These are phyloP conservation scores for Decorospora gaudefroyi DNA, from an alignment of 2,329 filamentous ascomycete species.

Conservation along the genomic window DNA sequence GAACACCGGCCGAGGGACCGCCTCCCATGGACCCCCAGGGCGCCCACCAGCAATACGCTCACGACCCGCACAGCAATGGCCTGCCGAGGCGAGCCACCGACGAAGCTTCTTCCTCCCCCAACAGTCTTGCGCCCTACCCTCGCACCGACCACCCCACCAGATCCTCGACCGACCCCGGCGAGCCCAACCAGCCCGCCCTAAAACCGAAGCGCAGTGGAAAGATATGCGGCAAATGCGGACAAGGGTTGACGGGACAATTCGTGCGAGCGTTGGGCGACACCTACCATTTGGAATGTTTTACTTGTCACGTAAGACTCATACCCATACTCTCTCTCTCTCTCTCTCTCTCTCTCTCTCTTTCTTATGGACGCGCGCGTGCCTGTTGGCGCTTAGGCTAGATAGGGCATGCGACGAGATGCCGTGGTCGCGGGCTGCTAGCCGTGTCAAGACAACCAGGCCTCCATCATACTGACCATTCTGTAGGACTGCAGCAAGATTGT, in stretches of 20 bases:
- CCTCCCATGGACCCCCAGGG: slow-evolving; percentile 43
- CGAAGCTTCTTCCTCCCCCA: slow-evolving; percentile 32
- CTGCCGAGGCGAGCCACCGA: slow-evolving; percentile 39
- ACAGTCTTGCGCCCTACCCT: slow-evolving; percentile 32
- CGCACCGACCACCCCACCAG: slow-evolving; percentile 29
- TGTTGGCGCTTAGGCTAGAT: too few relatives aligned
- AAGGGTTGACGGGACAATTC: slow-evolving; percentile 89
- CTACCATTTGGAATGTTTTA: slow-evolving; percentile 97
- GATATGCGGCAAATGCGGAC: slow-evolving; percentile 80
- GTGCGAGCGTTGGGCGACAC: slow-evolving; percentile 91
- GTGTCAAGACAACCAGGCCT: too few relatives aligned
- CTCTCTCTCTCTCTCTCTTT: not conserved
- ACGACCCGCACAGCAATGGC: slow-evolving; percentile 42
- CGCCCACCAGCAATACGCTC: slow-evolving; percentile 31
- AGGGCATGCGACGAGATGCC: too few relatives aligned
- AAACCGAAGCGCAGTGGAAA: slow-evolving; percentile 45
- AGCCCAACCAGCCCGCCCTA: slow-evolving; percentile 28
- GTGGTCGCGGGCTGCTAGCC: too few relatives aligned
- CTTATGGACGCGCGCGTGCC: not conserved
- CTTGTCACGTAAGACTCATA: slow-evolving; percentile 74
- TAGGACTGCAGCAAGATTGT: slow-evolving; percentile 97
- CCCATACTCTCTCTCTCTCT: slow-evolving; percentile 1
- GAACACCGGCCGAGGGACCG: slow-evolving; percentile 44
- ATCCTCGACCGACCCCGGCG: slow-evolving; percentile 39
- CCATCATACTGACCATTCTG: slow-evolving; percentile 11